These are phyloP conservation scores for Linum usitatissimum DNA, from an alignment of 345 rosid genomes.

Conservation along the genomic window DNA sequence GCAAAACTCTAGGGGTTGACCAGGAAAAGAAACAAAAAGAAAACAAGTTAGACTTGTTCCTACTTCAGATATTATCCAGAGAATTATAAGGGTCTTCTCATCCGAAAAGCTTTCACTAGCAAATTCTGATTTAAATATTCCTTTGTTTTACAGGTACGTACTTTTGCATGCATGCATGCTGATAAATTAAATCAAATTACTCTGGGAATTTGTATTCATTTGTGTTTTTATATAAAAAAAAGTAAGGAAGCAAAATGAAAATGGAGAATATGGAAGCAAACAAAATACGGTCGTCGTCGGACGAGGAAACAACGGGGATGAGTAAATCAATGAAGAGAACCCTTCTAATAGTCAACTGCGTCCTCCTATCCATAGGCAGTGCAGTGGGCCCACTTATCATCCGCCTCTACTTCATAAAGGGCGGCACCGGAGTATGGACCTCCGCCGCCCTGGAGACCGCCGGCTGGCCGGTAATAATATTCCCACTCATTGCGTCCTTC, in stretches of 20 bases:
- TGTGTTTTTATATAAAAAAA: too few relatives aligned
- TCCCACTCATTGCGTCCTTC: constrained; percentile 19
- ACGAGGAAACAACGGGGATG: not conserved
- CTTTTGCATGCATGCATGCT: too few relatives aligned
- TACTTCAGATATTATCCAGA: too few relatives aligned
- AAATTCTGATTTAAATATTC: too few relatives aligned
- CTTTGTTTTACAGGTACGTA: too few relatives aligned
- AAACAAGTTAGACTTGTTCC: too few relatives aligned
- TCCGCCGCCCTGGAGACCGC: constrained; percentile 22
- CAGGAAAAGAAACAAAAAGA: too few relatives aligned
- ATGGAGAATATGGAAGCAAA: not conserved
- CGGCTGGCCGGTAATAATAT: constrained; percentile 22
- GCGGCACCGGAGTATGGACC: constrained; percentile 22
- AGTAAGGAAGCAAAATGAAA: not conserved
- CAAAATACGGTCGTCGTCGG: not conserved
- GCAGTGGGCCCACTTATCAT: constrained; percentile 17
- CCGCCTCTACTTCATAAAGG: constrained; percentile 19
- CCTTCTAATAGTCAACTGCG: not conserved
- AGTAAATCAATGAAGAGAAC: not conserved
- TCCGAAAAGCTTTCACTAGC: too few relatives aligned
- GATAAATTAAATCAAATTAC: too few relatives aligned
- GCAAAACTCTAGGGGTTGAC: too few relatives aligned
- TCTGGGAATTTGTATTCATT: too few relatives aligned
- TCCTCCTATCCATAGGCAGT: not conserved
- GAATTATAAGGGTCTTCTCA: too few relatives aligned